Conservation (phyloP, 108 stramenopile species). For the Skeletonema potamos region DNA sequence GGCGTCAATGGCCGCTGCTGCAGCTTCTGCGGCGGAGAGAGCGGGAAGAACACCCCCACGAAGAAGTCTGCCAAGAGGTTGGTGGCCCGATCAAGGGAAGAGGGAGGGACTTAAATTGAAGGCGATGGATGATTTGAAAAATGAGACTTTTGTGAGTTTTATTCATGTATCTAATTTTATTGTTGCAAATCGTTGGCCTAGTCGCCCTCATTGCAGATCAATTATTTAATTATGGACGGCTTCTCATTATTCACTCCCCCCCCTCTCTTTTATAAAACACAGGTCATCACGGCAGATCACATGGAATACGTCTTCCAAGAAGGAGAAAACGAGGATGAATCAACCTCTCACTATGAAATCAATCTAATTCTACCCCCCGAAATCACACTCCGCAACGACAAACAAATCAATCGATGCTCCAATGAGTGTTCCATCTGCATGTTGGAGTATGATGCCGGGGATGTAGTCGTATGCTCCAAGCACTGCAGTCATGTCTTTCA, state of each 20-base stretch:
- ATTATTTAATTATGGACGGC: background rate
- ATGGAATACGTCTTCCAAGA: conserved; percentile 10
- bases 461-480: conserved; percentile 34
- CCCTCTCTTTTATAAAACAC: background rate
- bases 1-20: background rate
- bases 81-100: conserved; percentile 1
- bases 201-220: background rate
- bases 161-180: background rate
- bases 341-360: background rate
- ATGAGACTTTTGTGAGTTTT: conserved; percentile 1
- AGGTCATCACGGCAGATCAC: conserved; percentile 18
- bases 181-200: background rate
- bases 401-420: conserved; percentile 1
- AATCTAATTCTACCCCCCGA: conserved; percentile 6
- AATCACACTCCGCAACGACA: background rate
- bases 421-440: conserved; percentile 46
- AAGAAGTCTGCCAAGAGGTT: background rate
- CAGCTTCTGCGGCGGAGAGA: too few relatives aligned
- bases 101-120: background rate
- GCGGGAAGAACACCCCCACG: background rate
- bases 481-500: conserved; percentile 51
- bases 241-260: background rate
- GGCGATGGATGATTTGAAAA: background rate
- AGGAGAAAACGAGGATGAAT: background rate
- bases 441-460: conserved; percentile 28